Base-by-base conservation (phyloP, 768 basidiomycete species). In the Glaciozyma martinii region DNA sequence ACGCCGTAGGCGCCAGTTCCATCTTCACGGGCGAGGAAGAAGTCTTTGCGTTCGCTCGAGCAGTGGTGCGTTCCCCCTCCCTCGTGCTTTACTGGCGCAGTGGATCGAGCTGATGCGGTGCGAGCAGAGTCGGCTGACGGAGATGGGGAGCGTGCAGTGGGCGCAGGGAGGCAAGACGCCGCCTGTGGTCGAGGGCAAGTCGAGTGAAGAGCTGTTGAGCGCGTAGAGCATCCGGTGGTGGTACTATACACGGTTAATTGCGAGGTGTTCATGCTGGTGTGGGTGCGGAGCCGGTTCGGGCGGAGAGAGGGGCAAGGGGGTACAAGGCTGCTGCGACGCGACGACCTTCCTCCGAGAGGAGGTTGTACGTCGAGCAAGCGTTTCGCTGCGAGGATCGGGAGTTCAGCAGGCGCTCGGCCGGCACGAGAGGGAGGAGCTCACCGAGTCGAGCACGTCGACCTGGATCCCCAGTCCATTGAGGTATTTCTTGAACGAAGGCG, bases 1-100 rank as follows among this genome's bases (percentile, higher is more conserved):
- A 90, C 33, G 78, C 82, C 25, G 87, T 94, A 23, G 89, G 90
- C 42, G 80, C 81, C 2, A 90, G 87, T 66, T 87, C 90, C 50
- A 88, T 99, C 79, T 98, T 98, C 75, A 87, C 86, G 0, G 93
- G 94, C 5, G 93, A 98, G 73, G 95, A 98, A 76, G 95, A 98
- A 77, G 75, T 97, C 0, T 99, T 99, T 75, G 95, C 95, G 0
- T 99, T 97, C 76, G 92, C 91, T 16, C 83, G 95, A 43, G 93
- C 93, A 54, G 77, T 79, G 71, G 75, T 76, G 57, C 47, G 74
- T 71, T 16, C 21, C 12, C 40, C 21, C 7, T 21, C 42, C 46
- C 18, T 57, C 21, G 1, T 56, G 23, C 33, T 5, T n/a, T 56
- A 19, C 15, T 23, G 19, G 18, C 19, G 18, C 29, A 40, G 37